Conservation (phyloP, 306 rosid species). For the Inga leiocalycina region DNA sequence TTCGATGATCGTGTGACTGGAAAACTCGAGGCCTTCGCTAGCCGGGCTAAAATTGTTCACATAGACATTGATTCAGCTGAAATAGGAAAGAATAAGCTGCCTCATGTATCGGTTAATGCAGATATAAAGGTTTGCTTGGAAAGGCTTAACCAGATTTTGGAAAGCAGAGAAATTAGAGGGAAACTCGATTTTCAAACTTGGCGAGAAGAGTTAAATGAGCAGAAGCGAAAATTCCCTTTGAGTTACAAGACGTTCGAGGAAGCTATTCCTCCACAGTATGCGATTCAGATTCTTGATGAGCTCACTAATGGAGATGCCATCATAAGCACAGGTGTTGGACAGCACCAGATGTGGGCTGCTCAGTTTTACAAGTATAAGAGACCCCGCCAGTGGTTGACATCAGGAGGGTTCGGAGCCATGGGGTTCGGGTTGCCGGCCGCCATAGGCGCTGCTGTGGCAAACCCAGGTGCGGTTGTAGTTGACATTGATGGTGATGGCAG, state of each 20-base stretch:
- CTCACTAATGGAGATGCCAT: slow-evolving; percentile 78
- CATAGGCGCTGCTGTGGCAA: slow-evolving; percentile 86
- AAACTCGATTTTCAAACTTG: slow-evolving; percentile 59
- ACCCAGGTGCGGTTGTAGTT: slow-evolving; percentile 62
- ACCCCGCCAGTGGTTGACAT: slow-evolving; percentile 89
- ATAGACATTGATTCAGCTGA: slow-evolving; percentile 91
- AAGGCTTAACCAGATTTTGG: slow-evolving; percentile 66
- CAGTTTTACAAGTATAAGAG: slow-evolving; percentile 75
- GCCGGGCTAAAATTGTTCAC: slow-evolving; percentile 88
- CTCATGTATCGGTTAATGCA: slow-evolving; percentile 70
- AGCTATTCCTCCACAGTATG: slow-evolving; percentile 78
- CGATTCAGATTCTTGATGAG: slow-evolving; percentile 84
- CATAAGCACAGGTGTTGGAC: slow-evolving; percentile 89
- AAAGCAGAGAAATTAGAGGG: slow-evolving; percentile 33
- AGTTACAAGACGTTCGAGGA: slow-evolving; percentile 71
- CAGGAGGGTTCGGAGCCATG: slow-evolving; percentile 91
- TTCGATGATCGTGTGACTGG: slow-evolving; percentile 94
- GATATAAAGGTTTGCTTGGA: slow-evolving; percentile 76
- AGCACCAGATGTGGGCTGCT: slow-evolving; percentile 96
- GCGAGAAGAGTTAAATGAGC: slow-evolving; percentile 78
- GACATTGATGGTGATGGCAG: slow-evolving; percentile 97
- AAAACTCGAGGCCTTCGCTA: slow-evolving; percentile 85
- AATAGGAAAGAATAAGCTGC: slow-evolving; percentile 95
- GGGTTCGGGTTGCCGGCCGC: slow-evolving; percentile 96
- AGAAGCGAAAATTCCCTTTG: slow-evolving; percentile 68